These are phyloP conservation scores for Zelonia costaricensis DNA, from an alignment of 208 protist genomes.

Conservation along the genomic window DNA sequence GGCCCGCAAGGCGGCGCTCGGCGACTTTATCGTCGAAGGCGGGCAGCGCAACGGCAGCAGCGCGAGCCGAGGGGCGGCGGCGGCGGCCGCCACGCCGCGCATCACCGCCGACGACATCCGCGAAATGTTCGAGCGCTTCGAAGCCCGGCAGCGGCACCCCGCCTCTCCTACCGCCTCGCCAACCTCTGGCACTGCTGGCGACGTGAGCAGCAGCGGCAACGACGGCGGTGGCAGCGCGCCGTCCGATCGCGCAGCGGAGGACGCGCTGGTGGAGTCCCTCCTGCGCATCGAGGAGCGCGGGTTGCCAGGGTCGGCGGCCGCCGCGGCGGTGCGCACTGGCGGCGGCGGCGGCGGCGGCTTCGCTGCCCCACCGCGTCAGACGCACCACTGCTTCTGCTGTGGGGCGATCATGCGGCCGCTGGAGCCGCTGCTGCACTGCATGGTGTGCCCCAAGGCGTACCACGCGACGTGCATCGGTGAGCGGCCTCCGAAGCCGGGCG, in stretches of 20 bases:
- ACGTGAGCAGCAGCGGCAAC: background rate
- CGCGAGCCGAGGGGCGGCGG: background rate
- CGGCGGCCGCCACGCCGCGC: background rate
- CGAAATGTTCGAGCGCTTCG: conserved; percentile 42
- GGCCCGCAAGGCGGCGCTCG: conserved; percentile 92
- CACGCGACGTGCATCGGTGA: conserved; percentile 77
- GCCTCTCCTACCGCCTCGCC: background rate
- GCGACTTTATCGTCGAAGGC: conserved; percentile 92
- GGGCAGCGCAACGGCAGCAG: conserved; percentile 21
- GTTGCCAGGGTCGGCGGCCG: conserved; percentile 16
- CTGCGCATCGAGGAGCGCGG: conserved; percentile 47
- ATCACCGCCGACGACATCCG: conserved; percentile 59
- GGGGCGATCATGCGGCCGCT: conserved; percentile 75
- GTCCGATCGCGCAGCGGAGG: conserved; percentile 20
- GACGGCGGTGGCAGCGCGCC: background rate
- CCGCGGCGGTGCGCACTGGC: background rate
- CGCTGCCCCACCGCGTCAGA: conserved; percentile 23
- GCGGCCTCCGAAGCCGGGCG: conserved; percentile 32
- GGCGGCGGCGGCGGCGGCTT: background rate
- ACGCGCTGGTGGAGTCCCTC: conserved; percentile 56
- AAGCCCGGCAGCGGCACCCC: background rate
- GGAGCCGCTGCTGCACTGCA: conserved; percentile 83
- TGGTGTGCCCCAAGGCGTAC: conserved; percentile 81
- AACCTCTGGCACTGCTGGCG: background rate
- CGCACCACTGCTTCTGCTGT: conserved; percentile 75